Base-by-base conservation (phyloP, 202 grass and related monocot genomes). In the Cymbopogon flexuosus region DNA sequence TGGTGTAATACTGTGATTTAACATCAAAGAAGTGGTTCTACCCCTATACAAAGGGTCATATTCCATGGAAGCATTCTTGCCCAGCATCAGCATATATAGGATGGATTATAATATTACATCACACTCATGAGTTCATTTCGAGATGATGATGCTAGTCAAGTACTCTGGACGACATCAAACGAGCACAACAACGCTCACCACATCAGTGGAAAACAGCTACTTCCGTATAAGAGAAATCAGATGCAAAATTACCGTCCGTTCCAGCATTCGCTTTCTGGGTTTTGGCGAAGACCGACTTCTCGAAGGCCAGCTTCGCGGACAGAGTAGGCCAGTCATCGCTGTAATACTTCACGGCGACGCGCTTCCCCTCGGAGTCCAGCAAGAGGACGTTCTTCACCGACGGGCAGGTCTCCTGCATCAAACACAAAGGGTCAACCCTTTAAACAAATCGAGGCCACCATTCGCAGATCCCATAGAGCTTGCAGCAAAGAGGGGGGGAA, bases 311-410 rank as follows among this genome's bases (percentile, higher is more conserved):
- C 83, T 97, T 97, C 30, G 90, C 81, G 6, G 94, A 87, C 14
- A 89, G 85, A 5, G 86, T 85, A 43, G 92, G 89, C 92, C 92
- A 97, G 66, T 97, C 94, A 75, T 97, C 89, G 57, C 88, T 92
- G 86, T 93, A 97, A 84, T 97, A 97, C 81, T 97, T 97, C 12
- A 97, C 86, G 81, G 88, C 94, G 16, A 97, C 90, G 79, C 94
- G 94, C 70, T 91, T 97, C 42, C 94, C 92, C 85, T 94, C 94
- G 6, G 94, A 94, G 83, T 97, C 94, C 40, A 97, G 90, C 63
- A 97, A 58, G 64, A 94, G 88, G 58, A 94, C 87, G 84, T 92
- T 97, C 65, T 97, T 97, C 57, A 97, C 89, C 12, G 84, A 89
- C 5, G 94, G 92, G 31, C 84, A 85, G 62, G 88, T 86, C 29